Percentiles rank a stretch among this genome's conserved stretches.
phyloP scores from a whole-genome alignment of 371 early-diverging fungal genomes.

The Lichtheimia corymbifera region DNA sequence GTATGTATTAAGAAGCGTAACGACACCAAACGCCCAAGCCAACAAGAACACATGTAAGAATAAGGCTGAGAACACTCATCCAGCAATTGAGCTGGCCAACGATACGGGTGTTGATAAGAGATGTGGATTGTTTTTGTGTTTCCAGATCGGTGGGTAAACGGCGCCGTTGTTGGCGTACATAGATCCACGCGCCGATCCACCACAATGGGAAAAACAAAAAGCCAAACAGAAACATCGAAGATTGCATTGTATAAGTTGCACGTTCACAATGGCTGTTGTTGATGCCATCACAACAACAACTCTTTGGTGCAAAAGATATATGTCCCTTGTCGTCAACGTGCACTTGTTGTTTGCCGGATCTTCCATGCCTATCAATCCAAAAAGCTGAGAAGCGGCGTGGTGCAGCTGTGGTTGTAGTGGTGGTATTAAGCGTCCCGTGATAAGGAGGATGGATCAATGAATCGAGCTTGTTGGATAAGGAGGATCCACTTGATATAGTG shows the following conservation, averaged over 20 bases:
- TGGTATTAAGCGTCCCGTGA: neutral
- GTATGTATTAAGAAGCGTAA: neutral
- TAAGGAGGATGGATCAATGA: conserved; percentile 1
- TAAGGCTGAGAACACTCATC: conserved; percentile 14
- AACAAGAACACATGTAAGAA: conserved; percentile 12
- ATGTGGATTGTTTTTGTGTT: conserved; percentile 3
- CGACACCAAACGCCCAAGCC: conserved; percentile 15
- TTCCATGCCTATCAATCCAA: conserved; percentile 12
- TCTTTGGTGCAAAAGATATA: neutral
- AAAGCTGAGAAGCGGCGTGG: conserved; percentile 18
- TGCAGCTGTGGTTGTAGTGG: neutral
- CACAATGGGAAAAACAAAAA: conserved; percentile 17
- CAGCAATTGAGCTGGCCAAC: conserved; percentile 18
- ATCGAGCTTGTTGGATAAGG: conserved; percentile 12
- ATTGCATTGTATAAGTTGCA: conserved; percentile 1
- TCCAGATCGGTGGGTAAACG: neutral
- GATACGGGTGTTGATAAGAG: conserved; percentile 5
- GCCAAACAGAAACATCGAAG: conserved; percentile 15
- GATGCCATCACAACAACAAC: too few species aligned
- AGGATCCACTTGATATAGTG: conserved; percentile 9
- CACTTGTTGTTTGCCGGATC: conserved; percentile 13
- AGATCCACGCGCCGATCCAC: conserved; percentile 21
- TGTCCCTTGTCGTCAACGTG: conserved; percentile 1
- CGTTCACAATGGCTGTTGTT: neutral
- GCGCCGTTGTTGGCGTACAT: conserved; percentile 9